Evolutionary conservation across 768 basidiomycete species (phyloP), one percentile per base, ranked within the genome.

Genomic region (Clitopilus hobsonii): DNA sequence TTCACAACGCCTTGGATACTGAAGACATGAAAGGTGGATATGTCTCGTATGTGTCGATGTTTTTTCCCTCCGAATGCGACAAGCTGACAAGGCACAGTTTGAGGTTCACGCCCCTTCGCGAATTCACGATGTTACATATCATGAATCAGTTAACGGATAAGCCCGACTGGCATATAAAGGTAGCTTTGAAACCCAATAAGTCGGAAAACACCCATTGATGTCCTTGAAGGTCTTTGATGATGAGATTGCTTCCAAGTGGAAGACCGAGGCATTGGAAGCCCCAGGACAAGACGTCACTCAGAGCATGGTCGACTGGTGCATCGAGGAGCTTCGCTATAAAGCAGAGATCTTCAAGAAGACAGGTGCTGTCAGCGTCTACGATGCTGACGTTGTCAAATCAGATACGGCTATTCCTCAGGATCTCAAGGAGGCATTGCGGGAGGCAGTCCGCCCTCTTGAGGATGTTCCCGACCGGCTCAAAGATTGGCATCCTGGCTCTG

Each of bases 401-500:
- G 68, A 69, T 54, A 54, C 54, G 22, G 62, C 68, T 14, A 59
- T 71, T 24, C 59, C 65, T 7, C 29, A 25, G 1, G 49, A 58
- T 11, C 52, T 67, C 28, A 54, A 50, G 1, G 29, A 59, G 8
- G 50, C 26, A 38, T 56, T 68, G 4, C 56, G 60, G 18, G 38
- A 47, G 5, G 63, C 54, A 7, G 58, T 61, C n/a, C 28, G 45
- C 3, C 24, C 58, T 23, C 71, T 75, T n/a, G 71, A 76, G 51
- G 57, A 70, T 49, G 63, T 71, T 3, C 64, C 70, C 0, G 66
- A 64, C 6, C 62, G 63, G 0, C 28, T 65, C 53, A 67, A 68
- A 23, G 74, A 76, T 56, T 75, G 75, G 75, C 74, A 76, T 56
- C 75, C 74, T 7, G 64, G 67, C 11, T 71, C 73, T 1, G 63